phyloP scores from a whole-genome alignment of 2,329 filamentous ascomycete species.

The Drechslera avenae region DNA sequence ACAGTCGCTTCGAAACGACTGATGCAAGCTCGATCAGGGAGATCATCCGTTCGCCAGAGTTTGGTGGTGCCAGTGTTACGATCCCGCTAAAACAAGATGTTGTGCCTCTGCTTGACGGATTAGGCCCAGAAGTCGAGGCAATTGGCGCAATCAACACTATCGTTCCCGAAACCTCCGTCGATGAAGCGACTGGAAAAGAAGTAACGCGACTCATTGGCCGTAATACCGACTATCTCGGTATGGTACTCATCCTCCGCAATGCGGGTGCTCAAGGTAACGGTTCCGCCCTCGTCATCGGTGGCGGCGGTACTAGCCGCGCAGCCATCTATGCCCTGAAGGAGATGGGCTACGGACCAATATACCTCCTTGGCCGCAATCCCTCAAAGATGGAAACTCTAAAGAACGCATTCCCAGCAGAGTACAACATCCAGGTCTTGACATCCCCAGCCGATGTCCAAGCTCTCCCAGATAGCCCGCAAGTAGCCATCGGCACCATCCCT shows the following conservation, averaged over 20 bases:
- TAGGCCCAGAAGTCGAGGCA: slow-evolving; percentile 75
- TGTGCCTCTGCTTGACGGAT: slow-evolving; percentile 77
- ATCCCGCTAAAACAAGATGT: slow-evolving; percentile 94
- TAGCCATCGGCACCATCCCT: slow-evolving; percentile 89
- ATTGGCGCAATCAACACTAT: slow-evolving; percentile 98
- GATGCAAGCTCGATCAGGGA: slow-evolving; percentile 62
- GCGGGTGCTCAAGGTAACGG: slow-evolving; percentile 58
- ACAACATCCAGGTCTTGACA: slow-evolving; percentile 64
- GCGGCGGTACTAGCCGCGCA: slow-evolving; percentile 88
- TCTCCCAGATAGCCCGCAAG: slow-evolving; percentile 60
- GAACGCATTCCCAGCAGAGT: slow-evolving; percentile 73
- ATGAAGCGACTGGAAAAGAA: slow-evolving; percentile 49
- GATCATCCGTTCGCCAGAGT: slow-evolving; percentile 71
- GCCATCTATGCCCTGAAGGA: slow-evolving; percentile 86
- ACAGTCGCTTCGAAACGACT: slow-evolving; percentile 76
- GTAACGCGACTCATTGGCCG: slow-evolving; percentile 71
- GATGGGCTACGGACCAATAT: slow-evolving; percentile 84
- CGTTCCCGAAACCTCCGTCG: slow-evolving; percentile 60
- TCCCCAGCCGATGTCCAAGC: slow-evolving; percentile 57
- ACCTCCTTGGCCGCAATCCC: slow-evolving; percentile 78
- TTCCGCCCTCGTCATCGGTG: slow-evolving; percentile 82
- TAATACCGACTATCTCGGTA: slow-evolving; percentile 96
- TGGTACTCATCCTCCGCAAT: slow-evolving; percentile 76
- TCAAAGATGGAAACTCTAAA: slow-evolving; percentile 71
- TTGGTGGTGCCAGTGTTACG: slow-evolving; percentile 93